Conservation (phyloP, 805 yeast genomes). For the Deakozyma indianensis region DNA sequence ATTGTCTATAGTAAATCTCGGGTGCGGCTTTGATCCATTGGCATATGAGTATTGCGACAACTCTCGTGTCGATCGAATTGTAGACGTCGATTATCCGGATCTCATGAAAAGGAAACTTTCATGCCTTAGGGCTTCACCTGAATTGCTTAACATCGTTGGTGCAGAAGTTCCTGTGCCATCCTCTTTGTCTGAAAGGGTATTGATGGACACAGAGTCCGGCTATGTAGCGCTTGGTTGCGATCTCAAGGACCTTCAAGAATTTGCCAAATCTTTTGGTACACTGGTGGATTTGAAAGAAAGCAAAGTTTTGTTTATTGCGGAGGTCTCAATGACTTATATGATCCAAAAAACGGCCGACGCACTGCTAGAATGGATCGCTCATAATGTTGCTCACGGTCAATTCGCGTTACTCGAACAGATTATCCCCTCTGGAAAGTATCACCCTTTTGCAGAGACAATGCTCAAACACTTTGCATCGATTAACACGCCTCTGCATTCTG, state of each 20-base stretch:
- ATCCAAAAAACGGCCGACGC: slow-evolving; percentile 47
- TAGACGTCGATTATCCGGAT: slow-evolving; percentile 68
- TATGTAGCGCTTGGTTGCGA: slow-evolving; percentile 58
- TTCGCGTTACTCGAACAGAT: slow-evolving; percentile 59
- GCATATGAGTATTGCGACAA: slow-evolving; percentile 32
- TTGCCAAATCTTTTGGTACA: slow-evolving; percentile 12
- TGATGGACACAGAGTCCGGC: slow-evolving; percentile 22
- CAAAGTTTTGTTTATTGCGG: slow-evolving; percentile 48
- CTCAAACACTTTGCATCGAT: slow-evolving; percentile 51
- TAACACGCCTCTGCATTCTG: slow-evolving; percentile 56
- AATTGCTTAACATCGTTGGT: slow-evolving; percentile 34
- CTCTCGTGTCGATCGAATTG: slow-evolving; percentile 26
- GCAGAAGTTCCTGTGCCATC: slow-evolving; percentile 4
- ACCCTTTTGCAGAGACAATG: slow-evolving; percentile 67
- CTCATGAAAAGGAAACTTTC: slow-evolving; percentile 39
- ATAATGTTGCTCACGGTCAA: slow-evolving; percentile 33
- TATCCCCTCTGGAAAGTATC: slow-evolving; percentile 44
- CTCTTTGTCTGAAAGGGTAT: slow-evolving; percentile 14
- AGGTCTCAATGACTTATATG: slow-evolving; percentile 76
- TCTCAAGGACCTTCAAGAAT: slow-evolving; percentile 32
- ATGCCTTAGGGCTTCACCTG: slow-evolving; percentile 35
- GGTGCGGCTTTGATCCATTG: slow-evolving; percentile 64
- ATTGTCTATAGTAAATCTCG: slow-evolving; percentile 45
- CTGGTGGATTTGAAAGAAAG: slow-evolving; percentile 8
- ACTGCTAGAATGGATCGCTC: slow-evolving; percentile 35